Evolutionary conservation across 2,329 filamentous ascomycete genomes (phyloP), one percentile per base, ranked within the genome.

Genomic region (Sarocladiaceae sp.): DNA sequence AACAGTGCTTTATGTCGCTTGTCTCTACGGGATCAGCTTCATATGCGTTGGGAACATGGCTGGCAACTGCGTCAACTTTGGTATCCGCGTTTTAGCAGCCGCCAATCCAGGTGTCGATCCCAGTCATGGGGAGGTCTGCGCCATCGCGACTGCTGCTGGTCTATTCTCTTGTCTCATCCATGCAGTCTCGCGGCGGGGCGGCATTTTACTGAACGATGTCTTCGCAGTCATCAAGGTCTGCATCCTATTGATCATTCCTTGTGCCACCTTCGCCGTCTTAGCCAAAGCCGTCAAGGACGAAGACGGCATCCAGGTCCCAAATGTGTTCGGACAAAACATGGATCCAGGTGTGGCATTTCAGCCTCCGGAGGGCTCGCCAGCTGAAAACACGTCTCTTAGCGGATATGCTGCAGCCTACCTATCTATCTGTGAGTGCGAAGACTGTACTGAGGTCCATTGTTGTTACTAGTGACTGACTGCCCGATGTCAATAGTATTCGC

Each of bases 161-260:
- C 69, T 69, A 0, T 56, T 71, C 11, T 70, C 73, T 3, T 76
- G 75, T 52, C 64, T 78, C 17, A 67, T 80, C 1, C 78, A 82
- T 54, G 69, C 67, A 3, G 60, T 69, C 35, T 79, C 74, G 39
- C 66, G 78, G 23, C 65, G 71, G 7, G 75, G 74, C 3, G 78
- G 78, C 2, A 78, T 81, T 39, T 59, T 66, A 20, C 58, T 80
- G 22, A 78, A 77, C 59, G 80, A 80, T 55, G 22, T 69, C n/a
- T 64, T 81, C 28, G 77, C 77, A 3, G 60, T 72, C 3, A 57
- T 77, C 53, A 82, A 82, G 56, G 60, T 79, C 3, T 57, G 65
- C 42, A 70, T 79, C 2, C 67, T 82, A 2, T 52, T 79, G 1
- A 62, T 72, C 10, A 75, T 81, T 50, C 60, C 70, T 15, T 52